Conservation (phyloP, 805 yeast genomes). For the Kuraishia piskuri region DNA sequence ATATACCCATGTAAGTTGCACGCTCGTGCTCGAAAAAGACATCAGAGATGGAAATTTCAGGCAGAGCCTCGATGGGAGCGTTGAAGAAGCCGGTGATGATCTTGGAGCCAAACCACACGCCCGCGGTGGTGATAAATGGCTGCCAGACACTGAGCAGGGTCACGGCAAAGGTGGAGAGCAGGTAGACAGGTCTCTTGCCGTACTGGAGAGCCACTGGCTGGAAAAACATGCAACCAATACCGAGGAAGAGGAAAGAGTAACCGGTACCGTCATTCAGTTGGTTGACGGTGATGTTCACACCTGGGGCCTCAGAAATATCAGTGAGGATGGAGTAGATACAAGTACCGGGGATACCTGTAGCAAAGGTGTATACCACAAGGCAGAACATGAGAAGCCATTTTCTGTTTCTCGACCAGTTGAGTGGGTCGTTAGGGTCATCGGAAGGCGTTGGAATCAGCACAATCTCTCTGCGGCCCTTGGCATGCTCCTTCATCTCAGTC, state of each 20-base stretch:
- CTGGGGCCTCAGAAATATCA: constrained; percentile 22
- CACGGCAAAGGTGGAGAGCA: constrained; percentile 30
- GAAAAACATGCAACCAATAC: constrained; percentile 39
- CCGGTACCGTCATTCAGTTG: constrained; percentile 41
- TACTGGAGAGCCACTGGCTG: constrained; percentile 43
- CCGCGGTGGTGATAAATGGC: constrained; percentile 26
- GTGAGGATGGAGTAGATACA: constrained; percentile 36
- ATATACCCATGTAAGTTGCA: constrained; percentile 24
- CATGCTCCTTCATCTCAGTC: constrained; percentile 17
- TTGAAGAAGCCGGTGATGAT: constrained; percentile 29
- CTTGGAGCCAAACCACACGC: constrained; percentile 27
- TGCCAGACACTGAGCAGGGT: constrained; percentile 31
- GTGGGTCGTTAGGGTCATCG: constrained; percentile 50
- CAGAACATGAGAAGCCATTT: constrained; percentile 31
- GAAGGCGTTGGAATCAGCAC: constrained; percentile 53
- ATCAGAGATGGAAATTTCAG: constrained; percentile 25
- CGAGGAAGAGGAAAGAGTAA: constrained; percentile 40
- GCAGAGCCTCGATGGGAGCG: constrained; percentile 27
- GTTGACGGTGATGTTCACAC: constrained; percentile 25
- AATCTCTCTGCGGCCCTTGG: constrained; percentile 21
- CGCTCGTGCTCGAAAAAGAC: constrained; percentile 32
- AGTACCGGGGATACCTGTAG: constrained; percentile 39
- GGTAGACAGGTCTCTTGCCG: constrained; percentile 38
- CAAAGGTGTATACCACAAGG: constrained; percentile 28
- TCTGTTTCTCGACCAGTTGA: constrained; percentile 40